Conservation (phyloP, 106 monocot genomes). For the Agapanthus africanus region DNA sequence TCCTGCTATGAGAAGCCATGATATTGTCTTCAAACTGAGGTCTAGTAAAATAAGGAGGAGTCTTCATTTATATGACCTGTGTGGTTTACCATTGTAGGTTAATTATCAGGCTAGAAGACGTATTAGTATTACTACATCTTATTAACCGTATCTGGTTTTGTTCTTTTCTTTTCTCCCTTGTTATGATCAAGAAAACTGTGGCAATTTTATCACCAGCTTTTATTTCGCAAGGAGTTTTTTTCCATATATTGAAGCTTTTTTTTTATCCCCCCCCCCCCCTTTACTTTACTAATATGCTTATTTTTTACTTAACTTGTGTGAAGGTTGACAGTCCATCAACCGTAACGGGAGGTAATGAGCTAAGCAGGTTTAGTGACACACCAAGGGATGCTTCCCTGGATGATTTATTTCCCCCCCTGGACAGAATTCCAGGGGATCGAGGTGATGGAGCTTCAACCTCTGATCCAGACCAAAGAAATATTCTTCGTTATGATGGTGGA, state of each 20-base stretch:
- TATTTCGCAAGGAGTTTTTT: neutral
- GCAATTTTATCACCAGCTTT: neutral
- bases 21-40: too few relatives aligned
- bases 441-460: constrained; percentile 68
- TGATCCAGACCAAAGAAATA: constrained; percentile 31
- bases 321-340: constrained; percentile 35
- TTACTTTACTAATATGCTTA: constrained; percentile 6
- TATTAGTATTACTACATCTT: neutral
- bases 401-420: constrained; percentile 80
- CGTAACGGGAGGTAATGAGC: constrained; percentile 32
- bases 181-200: neutral
- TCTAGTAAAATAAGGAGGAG: too few relatives aligned
- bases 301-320: constrained; percentile 9
- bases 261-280: too few relatives aligned
- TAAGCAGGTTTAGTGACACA: constrained; percentile 87
- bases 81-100: neutral
- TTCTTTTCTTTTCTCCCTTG: neutral
- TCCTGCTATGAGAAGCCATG: neutral
- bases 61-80: neutral
- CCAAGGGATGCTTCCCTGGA: constrained; percentile 87
- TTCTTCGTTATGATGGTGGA: constrained; percentile 23
- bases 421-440: constrained; percentile 36
- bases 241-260: neutral
- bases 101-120: neutral
- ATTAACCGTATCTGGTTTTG: neutral